Percentiles rank a stretch among this genome's conserved stretches.
These are phyloP conservation scores for Cladobotryum protrusum DNA, from an alignment of 2,329 filamentous ascomycete genomes.

Conservation along the genomic window DNA sequence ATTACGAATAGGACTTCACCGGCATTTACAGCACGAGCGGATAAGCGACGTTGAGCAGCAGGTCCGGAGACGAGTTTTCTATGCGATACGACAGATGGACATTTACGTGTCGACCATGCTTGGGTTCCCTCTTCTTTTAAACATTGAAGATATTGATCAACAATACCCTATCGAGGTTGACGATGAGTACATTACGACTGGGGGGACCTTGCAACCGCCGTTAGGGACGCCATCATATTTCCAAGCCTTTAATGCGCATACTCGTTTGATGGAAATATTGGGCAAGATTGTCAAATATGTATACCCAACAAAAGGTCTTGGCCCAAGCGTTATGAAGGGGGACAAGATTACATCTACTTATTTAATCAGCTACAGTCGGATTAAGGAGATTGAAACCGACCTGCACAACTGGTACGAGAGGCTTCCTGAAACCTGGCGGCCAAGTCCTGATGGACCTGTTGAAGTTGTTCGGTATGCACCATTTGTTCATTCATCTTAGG, in stretches of 20 bases:
- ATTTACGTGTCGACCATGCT: conserved; percentile 63
- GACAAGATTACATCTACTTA: conserved; percentile 46
- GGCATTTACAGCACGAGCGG: conserved; percentile 59
- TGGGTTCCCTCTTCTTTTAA: conserved; percentile 58
- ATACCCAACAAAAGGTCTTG: conserved; percentile 56
- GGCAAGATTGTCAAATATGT: conserved; percentile 59
- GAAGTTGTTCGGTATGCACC: conserved; percentile 66
- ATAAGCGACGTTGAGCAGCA: conserved; percentile 59
- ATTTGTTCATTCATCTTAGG: background rate
- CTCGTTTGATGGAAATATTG: conserved; percentile 56
- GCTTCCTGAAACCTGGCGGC: conserved; percentile 70
- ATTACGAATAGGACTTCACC: conserved; percentile 72
- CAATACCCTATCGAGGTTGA: conserved; percentile 58
- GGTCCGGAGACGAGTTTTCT: conserved; percentile 58
- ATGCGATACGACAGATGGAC: conserved; percentile 63
- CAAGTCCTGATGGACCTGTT: conserved; percentile 67
- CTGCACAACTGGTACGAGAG: conserved; percentile 58
- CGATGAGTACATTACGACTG: conserved; percentile 59
- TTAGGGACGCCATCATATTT: conserved; percentile 53
- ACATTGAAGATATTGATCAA: conserved; percentile 61
- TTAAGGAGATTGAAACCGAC: conserved; percentile 59
- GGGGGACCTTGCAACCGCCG: conserved; percentile 49
- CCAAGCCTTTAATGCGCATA: conserved; percentile 61
- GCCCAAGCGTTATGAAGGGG: conserved; percentile 39
- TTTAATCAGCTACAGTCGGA: conserved; percentile 55